Evolutionary conservation across 2,329 filamentous ascomycete genomes (phyloP), one percentile per base, ranked within the genome.

Genomic region (Phaeosphaeria sp.): DNA sequence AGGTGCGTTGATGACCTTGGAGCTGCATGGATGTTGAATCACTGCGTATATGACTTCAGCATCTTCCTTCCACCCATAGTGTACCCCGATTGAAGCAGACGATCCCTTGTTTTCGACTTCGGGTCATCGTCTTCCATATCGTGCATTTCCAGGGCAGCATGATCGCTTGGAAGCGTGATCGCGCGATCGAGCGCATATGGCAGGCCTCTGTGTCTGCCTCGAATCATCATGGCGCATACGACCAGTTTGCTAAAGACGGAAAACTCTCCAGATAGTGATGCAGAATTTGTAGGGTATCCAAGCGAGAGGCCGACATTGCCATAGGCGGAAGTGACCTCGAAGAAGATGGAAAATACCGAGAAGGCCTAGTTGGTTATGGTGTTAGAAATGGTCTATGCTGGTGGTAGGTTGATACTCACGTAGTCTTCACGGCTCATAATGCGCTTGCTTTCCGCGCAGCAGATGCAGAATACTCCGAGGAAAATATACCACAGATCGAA

Each of bases 401-500:
- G 30, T 36, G 30, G 30, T 25, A n/a, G 17, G 15, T 2, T 25
- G 3, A 15, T 24, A 27, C 44, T 46, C 11, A 46, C 44, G 24
- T 46, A 46, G 24, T 46, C 44, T 21, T 46, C 44, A 6, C 44
- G 44, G 21, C 44, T 46, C 44, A 46, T 46, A n/a, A 46, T 46
- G 15, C 44, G 21, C 44, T 46, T 25, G 22, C 44, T 46, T 18
- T 46, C 44, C 21, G 44, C 8, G 22, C 44, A 46, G 24, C 44
- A 46, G 21, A 46, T 46, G 21, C 44, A 46, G 22, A 46, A 46
- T 7, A 46, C 44, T 5, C 44, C 44, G 8, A 46, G 13, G 11
- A 46, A 46, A n/a, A 46, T 46, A 46, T 46, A 46, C 44, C 44
- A 46, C 44, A 46, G 11, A n/a, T 46, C 44, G 11, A 46, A 46